Base-by-base conservation (phyloP, 768 basidiomycete species). In the Pisolithus tinctorius region DNA sequence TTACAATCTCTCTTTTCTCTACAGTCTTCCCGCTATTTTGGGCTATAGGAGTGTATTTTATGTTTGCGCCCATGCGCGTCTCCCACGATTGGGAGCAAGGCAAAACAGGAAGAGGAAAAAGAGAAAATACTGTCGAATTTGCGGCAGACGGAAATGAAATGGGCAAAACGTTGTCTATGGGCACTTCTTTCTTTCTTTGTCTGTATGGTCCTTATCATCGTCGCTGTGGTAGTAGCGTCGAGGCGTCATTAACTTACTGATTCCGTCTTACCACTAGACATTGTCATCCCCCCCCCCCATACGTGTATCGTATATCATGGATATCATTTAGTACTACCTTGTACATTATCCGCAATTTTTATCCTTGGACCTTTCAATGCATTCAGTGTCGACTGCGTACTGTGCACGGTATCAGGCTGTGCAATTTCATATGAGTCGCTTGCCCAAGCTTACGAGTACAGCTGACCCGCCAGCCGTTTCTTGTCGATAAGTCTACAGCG, bases 21-120 rank as follows among this genome's bases (percentile, higher is more conserved):
- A 6, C 16, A 84, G 82, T 83, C 47, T 83, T 83, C 62, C 79
- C 78, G 2, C 69, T 77, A 38, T 83, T 84, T 63, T 83, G 82
- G 82, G 70, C 76, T 42, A 68, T 82, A 49, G 81, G 82, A 20
- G 71, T 75, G 26, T 69, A 78, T 60, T 79, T 84, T 57, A 72
- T 83, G 17, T 62, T 77, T 44, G 75, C 74, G 6, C 80, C 82
- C 9, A 64, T 83, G 45, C 77, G 71, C 38, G 60, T 64, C 47
- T 70, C 75, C 36, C 72, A 74, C 13, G 70, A 74, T 13, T 83
- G 82, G 82, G 70, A 81, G 60, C 69, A 75, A 0, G 79, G 77
- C 50, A 82, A 77, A 64, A 79, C 80, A 5, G n/a, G 71, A 71
- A 48, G 75, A 70, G 7, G 81, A 82, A 56, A 74, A 69, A 29